Base-by-base conservation (phyloP, 257 asterid species). In the Ocimum tenuiflorum region DNA sequence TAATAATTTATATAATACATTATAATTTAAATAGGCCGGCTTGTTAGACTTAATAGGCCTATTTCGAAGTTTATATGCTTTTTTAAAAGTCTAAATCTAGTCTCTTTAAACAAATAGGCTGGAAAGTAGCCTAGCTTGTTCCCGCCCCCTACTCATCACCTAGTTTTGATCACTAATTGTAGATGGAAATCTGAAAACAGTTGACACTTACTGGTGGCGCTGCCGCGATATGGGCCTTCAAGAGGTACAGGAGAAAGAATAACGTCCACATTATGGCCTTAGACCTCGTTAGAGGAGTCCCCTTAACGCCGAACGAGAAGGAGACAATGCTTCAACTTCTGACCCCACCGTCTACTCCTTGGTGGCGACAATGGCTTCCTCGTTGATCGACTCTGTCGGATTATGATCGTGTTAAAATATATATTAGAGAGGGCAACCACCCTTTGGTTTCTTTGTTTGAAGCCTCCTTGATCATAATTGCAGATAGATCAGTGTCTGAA, bases 231-330 rank as follows among this genome's bases (percentile, higher is more conserved):
- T 91, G 98, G 98, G 95, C 84, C 35, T 87, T 78, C 78, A 83
- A 78, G 64, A 87, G 77, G 75, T 88, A 91, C 76, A 81, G 84
- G 62, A 85, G 79, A 63, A 84, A 71, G 75, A 87, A 91, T 10
- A 89, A 87, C 31, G 96, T 91, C 64, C 95, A 87, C 74, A 80
- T 87, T 54, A 85, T 92, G 98, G 89, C 95, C 70, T 76, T 87
- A 81, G 83, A 91, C 78, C 95, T 92, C 12, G 78, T 92, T 10
- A 82, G 94, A 70, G 96, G 96, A 61, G 84, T 92, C 47, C 94
- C 97, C 7, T 73, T 87, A 65, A 92, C 98, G 3, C 88, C 94
- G 3, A 85, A 72, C 85, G 98, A 92, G 86, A 92, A 79, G 71
- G 86, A 80, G 65, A 76, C 91, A 1, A 87, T 92, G 95, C 79